phyloP scores from a whole-genome alignment of 495 filamentous ascomycete species.

The Tuber calosporum region DNA sequence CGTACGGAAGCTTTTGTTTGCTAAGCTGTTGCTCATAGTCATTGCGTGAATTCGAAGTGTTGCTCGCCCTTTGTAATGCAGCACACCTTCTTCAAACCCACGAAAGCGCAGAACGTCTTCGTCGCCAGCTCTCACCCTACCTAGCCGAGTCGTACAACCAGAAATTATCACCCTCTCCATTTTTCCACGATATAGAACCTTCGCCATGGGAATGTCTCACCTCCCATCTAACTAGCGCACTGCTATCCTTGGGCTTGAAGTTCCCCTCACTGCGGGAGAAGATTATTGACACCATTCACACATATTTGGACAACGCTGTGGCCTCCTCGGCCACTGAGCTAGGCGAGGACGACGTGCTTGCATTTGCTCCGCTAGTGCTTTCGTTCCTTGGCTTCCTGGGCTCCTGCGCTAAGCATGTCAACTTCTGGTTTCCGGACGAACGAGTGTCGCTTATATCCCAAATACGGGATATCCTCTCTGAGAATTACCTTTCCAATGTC shows the following conservation, averaged over 20 bases:
- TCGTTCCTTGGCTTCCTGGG: conserved; percentile 84
- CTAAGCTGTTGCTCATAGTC: conserved; percentile 47
- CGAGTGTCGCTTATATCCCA: conserved; percentile 53
- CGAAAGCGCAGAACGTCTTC: conserved; percentile 66
- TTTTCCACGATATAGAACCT: conserved; percentile 70
- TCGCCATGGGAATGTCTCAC: conserved; percentile 86
- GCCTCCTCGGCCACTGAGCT: conserved; percentile 46
- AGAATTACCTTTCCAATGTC: conserved; percentile 70
- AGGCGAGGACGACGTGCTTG: conserved; percentile 55
- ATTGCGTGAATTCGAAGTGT: conserved; percentile 76
- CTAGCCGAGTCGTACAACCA: conserved; percentile 75
- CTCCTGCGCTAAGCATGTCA: conserved; percentile 63
- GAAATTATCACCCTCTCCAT: conserved; percentile 67
- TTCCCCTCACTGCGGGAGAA: conserved; percentile 58
- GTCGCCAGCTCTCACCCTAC: conserved; percentile 68
- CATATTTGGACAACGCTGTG: conserved; percentile 61
- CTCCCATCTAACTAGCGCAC: conserved; percentile 64
- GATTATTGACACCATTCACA: conserved; percentile 55
- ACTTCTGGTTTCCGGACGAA: conserved; percentile 57
- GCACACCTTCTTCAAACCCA: conserved; percentile 60
- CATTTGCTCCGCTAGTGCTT: conserved; percentile 63
- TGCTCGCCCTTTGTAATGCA: conserved; percentile 82
- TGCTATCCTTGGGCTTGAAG: conserved; percentile 68
- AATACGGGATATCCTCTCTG: conserved; percentile 65
- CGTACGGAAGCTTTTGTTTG: background rate